phyloP scores from a whole-genome alignment of 2,329 filamentous ascomycete species.

The Cadophora gregata region DNA sequence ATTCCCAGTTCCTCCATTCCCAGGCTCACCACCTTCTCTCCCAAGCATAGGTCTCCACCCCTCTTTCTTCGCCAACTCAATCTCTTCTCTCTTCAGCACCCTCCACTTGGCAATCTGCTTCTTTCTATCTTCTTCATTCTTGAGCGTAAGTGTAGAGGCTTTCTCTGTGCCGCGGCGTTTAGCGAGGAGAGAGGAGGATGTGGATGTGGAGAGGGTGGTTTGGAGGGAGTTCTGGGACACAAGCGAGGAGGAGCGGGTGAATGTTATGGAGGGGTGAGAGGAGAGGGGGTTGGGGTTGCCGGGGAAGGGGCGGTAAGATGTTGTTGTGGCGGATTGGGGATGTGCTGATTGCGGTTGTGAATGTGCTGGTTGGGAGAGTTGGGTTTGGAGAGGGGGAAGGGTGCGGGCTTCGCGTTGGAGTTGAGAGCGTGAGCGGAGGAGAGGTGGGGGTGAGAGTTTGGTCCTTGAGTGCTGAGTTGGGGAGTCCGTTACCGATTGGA shows the following conservation, averaged over 20 bases:
- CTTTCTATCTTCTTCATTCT: constrained; percentile 30
- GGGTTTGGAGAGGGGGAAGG: constrained; percentile 9
- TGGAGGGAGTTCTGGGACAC: constrained; percentile 22
- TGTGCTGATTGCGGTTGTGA: neutral
- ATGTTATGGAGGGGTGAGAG: constrained; percentile 20
- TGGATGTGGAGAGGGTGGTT: constrained; percentile 35
- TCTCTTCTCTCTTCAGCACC: constrained; percentile 37
- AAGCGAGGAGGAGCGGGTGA: constrained; percentile 25
- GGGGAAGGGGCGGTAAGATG: neutral
- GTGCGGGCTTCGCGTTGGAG: constrained; percentile 14
- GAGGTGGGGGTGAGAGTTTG: neutral
- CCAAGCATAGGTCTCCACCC: constrained; percentile 39
- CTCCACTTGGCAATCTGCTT: constrained; percentile 39
- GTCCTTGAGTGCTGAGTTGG: neutral
- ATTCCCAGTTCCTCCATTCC: neutral
- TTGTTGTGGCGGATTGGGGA: neutral
- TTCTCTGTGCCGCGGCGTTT: constrained; percentile 58
- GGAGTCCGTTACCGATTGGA: neutral
- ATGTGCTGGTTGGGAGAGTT: constrained; percentile 5
- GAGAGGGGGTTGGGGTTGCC: constrained; percentile 4
- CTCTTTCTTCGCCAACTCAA: constrained; percentile 36
- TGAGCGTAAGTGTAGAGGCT: constrained; percentile 51
- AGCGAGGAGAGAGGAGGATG: constrained; percentile 54
- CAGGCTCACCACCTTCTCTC: neutral
- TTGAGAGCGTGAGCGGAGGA: constrained; percentile 9